Conservation (phyloP, 1,284 basidiomycete genomes). For the Rhodotorula sp. region DNA sequence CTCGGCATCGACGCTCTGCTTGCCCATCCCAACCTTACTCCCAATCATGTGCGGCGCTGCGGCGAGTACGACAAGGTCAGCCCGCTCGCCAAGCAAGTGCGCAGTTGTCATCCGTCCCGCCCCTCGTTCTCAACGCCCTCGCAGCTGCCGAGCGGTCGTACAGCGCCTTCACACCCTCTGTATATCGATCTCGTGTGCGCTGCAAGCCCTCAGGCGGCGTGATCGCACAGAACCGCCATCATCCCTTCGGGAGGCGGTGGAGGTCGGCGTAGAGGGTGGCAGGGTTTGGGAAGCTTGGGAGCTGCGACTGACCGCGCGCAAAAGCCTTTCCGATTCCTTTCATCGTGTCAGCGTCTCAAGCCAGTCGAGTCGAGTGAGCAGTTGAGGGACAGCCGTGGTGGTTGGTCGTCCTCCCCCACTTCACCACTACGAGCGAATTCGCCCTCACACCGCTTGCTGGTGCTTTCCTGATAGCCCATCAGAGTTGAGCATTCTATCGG, state of each 20-base stretch:
- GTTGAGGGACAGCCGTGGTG: no score
- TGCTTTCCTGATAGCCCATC: no score
- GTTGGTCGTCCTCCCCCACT: no score
- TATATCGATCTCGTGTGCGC: no score
- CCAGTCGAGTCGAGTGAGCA: no score
- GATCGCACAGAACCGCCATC: background rate
- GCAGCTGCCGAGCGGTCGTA: no score
- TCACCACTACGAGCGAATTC: no score
- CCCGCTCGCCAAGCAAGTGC: no score
- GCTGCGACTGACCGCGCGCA: constrained; percentile 11
- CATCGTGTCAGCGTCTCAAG: constrained; percentile 5
- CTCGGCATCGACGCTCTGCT: constrained; percentile 75
- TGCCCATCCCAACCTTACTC: constrained; percentile 79
- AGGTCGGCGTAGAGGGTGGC: background rate
- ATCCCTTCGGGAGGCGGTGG: background rate
- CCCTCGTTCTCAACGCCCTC: background rate
- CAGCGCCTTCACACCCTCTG: no score
- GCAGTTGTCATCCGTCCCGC: background rate
- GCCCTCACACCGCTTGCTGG: no score
- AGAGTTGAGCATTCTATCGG: no score
- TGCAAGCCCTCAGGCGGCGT: no score
- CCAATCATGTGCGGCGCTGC: constrained; percentile 84
- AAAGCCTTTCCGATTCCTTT: constrained; percentile 30
- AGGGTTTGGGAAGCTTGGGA: background rate
- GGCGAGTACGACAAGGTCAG: background rate